phyloP scores from a whole-genome alignment of 1,139 yeast species.

The Taiozyma sp. region DNA sequence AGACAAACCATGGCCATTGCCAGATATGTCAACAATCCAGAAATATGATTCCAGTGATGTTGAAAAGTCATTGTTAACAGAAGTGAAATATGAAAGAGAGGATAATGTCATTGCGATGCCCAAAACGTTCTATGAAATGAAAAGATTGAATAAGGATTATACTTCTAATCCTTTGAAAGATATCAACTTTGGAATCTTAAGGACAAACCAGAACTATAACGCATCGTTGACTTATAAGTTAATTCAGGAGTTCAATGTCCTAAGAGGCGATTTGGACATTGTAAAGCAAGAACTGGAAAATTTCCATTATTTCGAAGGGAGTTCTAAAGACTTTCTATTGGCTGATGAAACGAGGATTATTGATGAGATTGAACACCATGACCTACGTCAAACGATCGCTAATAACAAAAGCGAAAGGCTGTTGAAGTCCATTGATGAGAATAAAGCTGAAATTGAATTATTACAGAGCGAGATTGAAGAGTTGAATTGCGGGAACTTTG shows the following conservation, averaged over 20 bases:
- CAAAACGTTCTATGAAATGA: conserved; percentile 43
- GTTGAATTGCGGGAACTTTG: conserved; percentile 18
- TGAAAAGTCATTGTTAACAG: conserved; percentile 73
- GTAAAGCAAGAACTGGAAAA: conserved; percentile 27
- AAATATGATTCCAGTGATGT: conserved; percentile 67
- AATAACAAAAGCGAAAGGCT: conserved; percentile 17
- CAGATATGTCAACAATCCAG: conserved; percentile 63
- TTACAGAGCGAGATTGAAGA: conserved; percentile 33
- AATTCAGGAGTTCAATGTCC: conserved; percentile 36
- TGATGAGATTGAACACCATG: conserved; percentile 15
- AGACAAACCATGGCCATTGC: conserved; percentile 68
- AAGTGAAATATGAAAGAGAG: conserved; percentile 54
- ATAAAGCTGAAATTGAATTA: conserved; percentile 19
- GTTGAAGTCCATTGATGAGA: conserved; percentile 10
- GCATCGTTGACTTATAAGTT: conserved; percentile 45
- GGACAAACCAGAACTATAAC: conserved; percentile 30
- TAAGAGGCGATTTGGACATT: conserved; percentile 23
- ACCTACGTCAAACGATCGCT: conserved; percentile 18
- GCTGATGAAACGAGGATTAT: conserved; percentile 14
- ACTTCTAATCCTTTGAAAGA: conserved; percentile 61
- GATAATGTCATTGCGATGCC: conserved; percentile 16
- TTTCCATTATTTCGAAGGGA: conserved; percentile 18
- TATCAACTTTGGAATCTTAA: conserved; percentile 56
- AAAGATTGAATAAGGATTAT: conserved; percentile 66
- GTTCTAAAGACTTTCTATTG: conserved; percentile 23